phyloP scores from a whole-genome alignment of 805 yeast genomes.

The Wickerhamiella sorbophila region DNA sequence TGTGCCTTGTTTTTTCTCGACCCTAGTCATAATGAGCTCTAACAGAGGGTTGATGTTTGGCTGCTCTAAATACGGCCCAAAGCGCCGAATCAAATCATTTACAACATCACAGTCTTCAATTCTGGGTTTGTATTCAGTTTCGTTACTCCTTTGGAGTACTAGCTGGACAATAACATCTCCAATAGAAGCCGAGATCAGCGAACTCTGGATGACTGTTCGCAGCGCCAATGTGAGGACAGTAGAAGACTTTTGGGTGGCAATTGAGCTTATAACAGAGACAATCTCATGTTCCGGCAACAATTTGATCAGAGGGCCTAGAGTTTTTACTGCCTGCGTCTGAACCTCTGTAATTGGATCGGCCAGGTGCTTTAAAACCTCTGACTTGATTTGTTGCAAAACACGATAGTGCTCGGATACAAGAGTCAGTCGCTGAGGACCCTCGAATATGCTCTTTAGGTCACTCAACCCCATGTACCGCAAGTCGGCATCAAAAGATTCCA shows the following conservation, averaged over 20 bases:
- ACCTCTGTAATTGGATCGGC: constrained; percentile 58
- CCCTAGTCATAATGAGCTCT: neutral
- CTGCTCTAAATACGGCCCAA: neutral
- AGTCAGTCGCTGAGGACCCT: constrained; percentile 10
- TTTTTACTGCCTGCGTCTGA: constrained; percentile 56
- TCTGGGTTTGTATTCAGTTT: neutral
- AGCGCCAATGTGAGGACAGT: neutral
- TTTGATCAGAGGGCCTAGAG: constrained; percentile 30
- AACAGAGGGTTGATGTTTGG: neutral
- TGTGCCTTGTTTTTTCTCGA: neutral
- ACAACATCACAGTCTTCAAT: constrained; percentile 2
- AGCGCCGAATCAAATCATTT: neutral
- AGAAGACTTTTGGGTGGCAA: neutral
- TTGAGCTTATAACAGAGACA: neutral
- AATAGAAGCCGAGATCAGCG: neutral
- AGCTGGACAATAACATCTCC: neutral
- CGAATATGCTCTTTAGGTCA: constrained; percentile 35
- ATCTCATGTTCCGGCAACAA: neutral
- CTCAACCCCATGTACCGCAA: constrained; percentile 73
- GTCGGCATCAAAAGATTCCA: constrained; percentile 46
- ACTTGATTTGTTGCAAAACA: constrained; percentile 23
- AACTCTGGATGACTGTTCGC: neutral
- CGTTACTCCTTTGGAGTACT: neutral
- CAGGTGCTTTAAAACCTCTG: constrained; percentile 32
- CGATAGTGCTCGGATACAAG: constrained; percentile 21